Evolutionary conservation across 1,139 yeast genomes (phyloP).

Genomic region (Taphrina communis): DNA sequence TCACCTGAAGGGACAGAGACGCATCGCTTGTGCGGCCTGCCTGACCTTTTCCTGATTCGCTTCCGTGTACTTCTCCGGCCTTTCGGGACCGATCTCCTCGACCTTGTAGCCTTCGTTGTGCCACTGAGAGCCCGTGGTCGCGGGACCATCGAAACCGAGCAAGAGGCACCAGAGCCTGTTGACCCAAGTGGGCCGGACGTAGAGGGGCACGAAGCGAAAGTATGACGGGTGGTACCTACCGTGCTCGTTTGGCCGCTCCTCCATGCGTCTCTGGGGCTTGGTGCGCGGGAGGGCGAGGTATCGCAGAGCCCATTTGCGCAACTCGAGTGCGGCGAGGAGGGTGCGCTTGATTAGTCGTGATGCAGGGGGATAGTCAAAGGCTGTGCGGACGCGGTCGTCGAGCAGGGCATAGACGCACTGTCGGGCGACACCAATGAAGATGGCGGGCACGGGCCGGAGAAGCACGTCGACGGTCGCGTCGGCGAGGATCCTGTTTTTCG

Average conservation of each 20-base stretch:
- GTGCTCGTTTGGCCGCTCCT: neutral
- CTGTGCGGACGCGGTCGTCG: neutral
- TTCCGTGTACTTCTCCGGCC: neutral
- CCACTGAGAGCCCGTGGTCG: neutral
- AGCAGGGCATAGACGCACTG: slow-evolving; percentile 10
- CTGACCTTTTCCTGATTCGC: slow-evolving; percentile 7
- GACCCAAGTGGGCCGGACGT: slow-evolving; percentile 1
- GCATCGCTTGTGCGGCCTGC: slow-evolving; percentile 17
- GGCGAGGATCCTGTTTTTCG: slow-evolving; percentile 5
- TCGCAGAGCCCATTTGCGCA: neutral
- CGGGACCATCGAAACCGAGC: neutral
- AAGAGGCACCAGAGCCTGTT: slow-evolving; percentile 9
- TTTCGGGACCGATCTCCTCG: slow-evolving; percentile 19
- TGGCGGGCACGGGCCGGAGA: slow-evolving; percentile 13
- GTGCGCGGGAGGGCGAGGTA: slow-evolving; percentile 1
- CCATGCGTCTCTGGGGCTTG: slow-evolving; percentile 1
- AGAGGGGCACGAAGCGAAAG: slow-evolving; percentile 17
- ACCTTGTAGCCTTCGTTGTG: slow-evolving; percentile 10
- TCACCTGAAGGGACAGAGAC: slow-evolving; percentile 15
- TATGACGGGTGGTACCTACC: neutral
- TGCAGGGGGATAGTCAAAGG: slow-evolving; percentile 13
- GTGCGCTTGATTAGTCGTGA: neutral
- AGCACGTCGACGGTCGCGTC: slow-evolving; percentile 15
- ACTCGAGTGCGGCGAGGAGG: neutral
- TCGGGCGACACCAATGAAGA: neutral